Percentiles rank a stretch among this genome's conserved stretches.
Conservation (phyloP, 2,329 filamentous ascomycete species). For the Epichloe baconii region DNA sequence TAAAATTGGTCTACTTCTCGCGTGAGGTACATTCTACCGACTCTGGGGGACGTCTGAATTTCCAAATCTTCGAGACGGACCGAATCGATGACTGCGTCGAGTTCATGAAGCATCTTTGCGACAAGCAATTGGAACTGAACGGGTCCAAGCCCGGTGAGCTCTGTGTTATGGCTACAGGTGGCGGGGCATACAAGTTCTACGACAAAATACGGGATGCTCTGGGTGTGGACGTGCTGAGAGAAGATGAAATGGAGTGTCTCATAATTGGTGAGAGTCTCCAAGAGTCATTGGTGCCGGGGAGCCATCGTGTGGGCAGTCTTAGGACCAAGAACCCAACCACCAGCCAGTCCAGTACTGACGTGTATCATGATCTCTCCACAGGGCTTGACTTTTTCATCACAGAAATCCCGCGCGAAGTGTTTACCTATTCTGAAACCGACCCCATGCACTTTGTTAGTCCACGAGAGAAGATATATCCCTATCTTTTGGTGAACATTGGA, state of each 20-base stretch:
- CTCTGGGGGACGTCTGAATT: conserved; percentile 76
- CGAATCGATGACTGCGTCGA: conserved; percentile 86
- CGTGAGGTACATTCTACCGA: conserved; percentile 69
- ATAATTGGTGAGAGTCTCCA: conserved; percentile 58
- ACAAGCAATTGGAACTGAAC: conserved; percentile 66
- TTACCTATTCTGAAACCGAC: conserved; percentile 83
- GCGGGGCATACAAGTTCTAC: conserved; percentile 94
- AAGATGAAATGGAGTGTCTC: conserved; percentile 98
- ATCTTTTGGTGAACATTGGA: conserved; percentile 95
- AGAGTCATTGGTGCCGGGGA: not conserved
- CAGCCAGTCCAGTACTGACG: not conserved
- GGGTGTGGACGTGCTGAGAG: conserved; percentile 75
- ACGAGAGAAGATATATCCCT: conserved; percentile 77
- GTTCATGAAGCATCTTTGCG: conserved; percentile 76
- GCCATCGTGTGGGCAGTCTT: not conserved
- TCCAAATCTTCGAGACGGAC: conserved; percentile 92
- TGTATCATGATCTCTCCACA: conserved; percentile 18
- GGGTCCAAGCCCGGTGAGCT: conserved; percentile 58
- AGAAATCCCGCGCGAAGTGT: conserved; percentile 92
- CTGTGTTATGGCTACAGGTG: conserved; percentile 90
- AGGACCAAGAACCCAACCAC: not conserved
- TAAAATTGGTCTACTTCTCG: conserved; percentile 95
- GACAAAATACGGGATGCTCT: conserved; percentile 75
- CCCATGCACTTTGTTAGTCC: conserved; percentile 82
- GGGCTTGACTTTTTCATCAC: conserved; percentile 99